phyloP scores from a whole-genome alignment of 2,329 filamentous ascomycete species.

The Mollisia scopiformis region DNA sequence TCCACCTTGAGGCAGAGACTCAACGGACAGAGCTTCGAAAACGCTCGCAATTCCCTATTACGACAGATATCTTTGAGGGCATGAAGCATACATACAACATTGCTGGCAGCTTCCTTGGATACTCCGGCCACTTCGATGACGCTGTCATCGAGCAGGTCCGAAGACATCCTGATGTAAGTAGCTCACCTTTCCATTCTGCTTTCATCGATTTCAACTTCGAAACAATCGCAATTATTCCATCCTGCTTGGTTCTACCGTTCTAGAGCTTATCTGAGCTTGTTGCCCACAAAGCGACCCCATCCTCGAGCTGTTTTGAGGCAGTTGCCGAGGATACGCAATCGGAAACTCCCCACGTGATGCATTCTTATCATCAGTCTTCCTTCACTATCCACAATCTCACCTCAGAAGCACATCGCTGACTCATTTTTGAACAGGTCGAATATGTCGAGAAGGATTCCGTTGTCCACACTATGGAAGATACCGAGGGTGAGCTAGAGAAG shows the following conservation, averaged over 20 bases:
- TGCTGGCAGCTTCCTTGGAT: constrained; percentile 80
- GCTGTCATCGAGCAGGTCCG: constrained; percentile 91
- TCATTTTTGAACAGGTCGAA: constrained; percentile 69
- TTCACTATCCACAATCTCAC: background rate
- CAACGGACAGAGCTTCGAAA: constrained; percentile 88
- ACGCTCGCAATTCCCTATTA: constrained; percentile 73
- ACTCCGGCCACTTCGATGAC: constrained; percentile 95
- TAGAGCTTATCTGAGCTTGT: background rate
- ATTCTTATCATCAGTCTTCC: background rate
- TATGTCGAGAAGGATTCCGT: constrained; percentile 94
- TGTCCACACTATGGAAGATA: constrained; percentile 75
- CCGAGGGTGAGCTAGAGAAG: constrained; percentile 73
- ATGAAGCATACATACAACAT: constrained; percentile 98
- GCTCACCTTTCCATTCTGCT: background rate
- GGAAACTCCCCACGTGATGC: constrained; percentile 29
- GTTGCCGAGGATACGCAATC: constrained; percentile 6
- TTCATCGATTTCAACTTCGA: constrained; percentile 3
- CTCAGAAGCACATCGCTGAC: constrained; percentile 20
- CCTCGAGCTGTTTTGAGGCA: background rate
- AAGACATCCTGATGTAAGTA: constrained; percentile 93
- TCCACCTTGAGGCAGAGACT: constrained; percentile 72
- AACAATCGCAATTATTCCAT: background rate
- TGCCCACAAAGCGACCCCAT: background rate
- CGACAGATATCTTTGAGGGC: constrained; percentile 74
- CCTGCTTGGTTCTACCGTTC: background rate